phyloP scores from a whole-genome alignment of 1,284 basidiomycete genomes.

The Phylloporus gajari region DNA sequence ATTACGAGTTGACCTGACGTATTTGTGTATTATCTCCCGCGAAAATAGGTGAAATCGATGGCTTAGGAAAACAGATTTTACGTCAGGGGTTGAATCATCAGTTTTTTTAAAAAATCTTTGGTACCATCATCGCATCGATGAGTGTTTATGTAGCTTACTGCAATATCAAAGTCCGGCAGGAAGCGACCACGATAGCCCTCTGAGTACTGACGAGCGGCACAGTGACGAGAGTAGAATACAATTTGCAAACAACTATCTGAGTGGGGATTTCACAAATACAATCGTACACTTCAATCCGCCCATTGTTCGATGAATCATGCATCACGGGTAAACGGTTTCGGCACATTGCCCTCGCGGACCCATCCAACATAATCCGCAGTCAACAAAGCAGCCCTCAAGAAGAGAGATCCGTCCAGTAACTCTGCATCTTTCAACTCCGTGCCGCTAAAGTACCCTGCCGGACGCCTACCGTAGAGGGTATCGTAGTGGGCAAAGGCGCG shows the following conservation, averaged over 20 bases:
- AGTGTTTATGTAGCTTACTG: background rate
- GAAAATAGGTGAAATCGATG: too few species aligned
- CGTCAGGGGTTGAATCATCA: too few species aligned
- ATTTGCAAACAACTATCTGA: background rate
- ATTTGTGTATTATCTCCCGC: too few species aligned
- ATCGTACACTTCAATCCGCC: background rate
- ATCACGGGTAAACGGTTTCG: conserved; percentile 14
- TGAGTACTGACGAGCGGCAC: too few species aligned
- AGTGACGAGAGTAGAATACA: background rate
- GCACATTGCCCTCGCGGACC: conserved; percentile 44
- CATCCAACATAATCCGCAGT: conserved; percentile 45
- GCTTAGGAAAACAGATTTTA: too few species aligned
- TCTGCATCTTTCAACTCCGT: conserved; percentile 52
- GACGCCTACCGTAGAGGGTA: conserved; percentile 41
- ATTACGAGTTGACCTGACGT: too few species aligned
- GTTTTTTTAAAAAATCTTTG: too few species aligned
- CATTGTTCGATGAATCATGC: too few species aligned
- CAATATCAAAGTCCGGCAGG: background rate
- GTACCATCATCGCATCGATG: background rate
- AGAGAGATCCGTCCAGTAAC: conserved; percentile 46
- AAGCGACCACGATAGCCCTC: background rate
- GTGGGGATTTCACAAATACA: background rate
- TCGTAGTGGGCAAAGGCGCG: conserved; percentile 46
- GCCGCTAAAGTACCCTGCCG: conserved; percentile 42
- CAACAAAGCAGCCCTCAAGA: conserved; percentile 42